Base-by-base conservation (phyloP, 2,329 filamentous ascomycete species). In the Spiromastix sp. region DNA sequence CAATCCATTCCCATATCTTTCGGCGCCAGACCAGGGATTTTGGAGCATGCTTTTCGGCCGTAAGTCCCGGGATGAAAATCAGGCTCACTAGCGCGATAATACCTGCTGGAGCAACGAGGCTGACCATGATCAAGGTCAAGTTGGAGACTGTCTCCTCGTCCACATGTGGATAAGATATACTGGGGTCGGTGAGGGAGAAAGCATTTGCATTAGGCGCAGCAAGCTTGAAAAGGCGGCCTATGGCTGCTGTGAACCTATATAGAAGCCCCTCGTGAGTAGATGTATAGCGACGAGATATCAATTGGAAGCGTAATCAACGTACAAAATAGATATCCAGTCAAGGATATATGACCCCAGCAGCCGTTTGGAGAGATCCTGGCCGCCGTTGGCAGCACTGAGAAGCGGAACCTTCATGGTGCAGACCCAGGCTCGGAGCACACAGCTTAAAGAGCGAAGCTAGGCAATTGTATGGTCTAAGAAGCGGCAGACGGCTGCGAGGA, bases 1-100 rank as follows among this genome's bases (percentile, higher is more conserved):
- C 77, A 54, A 95, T 85, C 56, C 84, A 77, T 57, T 95, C 87
- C 86, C 89, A 95, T 1, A 94, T 57, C 61, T 91, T 94, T 45
- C 84, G 73, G 53, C 74, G 75, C 78, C 84, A 86, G 29, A 87
- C 67, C 36, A 84, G 60, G 3, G 70, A 58, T 43, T 70, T 70
- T 2, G 82, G 76, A 0, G 79, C 78, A 13, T 71, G 68, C 27
- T 66, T 67, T 11, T 74, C 71, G 1, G 80, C 77, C 1, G 77
- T 79, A 4, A 74, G 70, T 3, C 82, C 84, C 1, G 85, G 85
- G 1, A 91, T 76, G 46, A 89, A 60, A 7, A 74, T 40, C 11
- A 93, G 58, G 26, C 75, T 74, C 38, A 89, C 70, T 34, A 85
- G 24, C 34, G 81, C 57, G 48, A 93, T 79, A 44, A 86, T 64